Conservation (phyloP, 176 grass and related monocot species). For the Bromus sterilis region DNA sequence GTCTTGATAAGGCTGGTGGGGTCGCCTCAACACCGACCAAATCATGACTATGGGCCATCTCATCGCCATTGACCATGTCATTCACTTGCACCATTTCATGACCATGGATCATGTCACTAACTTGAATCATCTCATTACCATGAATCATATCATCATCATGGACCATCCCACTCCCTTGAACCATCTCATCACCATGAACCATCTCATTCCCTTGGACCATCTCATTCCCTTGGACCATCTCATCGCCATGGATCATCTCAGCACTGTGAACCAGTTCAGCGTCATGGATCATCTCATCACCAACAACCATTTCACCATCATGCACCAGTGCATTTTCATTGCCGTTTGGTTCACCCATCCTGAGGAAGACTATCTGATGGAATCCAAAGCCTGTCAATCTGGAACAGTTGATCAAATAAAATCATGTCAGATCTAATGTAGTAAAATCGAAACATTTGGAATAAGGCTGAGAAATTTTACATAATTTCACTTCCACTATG, state of each 20-base stretch:
- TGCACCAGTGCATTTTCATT: conserved; percentile 29
- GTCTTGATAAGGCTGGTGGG: conserved; percentile 32
- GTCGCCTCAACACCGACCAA: conserved; percentile 31
- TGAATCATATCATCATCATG: conserved; percentile 22
- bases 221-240: not conserved
- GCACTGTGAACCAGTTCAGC: conserved; percentile 14
- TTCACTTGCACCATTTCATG: conserved; percentile 33
- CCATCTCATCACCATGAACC: conserved; percentile 9
- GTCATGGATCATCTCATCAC: conserved; percentile 18
- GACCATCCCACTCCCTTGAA: conserved; percentile 21
- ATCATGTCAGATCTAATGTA: conserved; percentile 1
- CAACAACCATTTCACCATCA: conserved; percentile 15
- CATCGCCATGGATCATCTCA: conserved; percentile 12
- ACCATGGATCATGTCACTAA: conserved; percentile 22
- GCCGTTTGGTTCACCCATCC: conserved; percentile 37
- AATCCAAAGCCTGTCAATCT: conserved; percentile 10
- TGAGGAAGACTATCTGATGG: not conserved
- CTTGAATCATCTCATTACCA: conserved; percentile 31
- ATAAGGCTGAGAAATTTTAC: not conserved
- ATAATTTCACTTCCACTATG: not conserved
- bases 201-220: conserved; percentile 18
- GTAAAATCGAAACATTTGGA: conserved; percentile 4
- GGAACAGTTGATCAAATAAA: not conserved
- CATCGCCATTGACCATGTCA: conserved; percentile 23
- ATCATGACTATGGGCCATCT: conserved; percentile 33